Conservation (phyloP, 257 asterid species). For the Forsythia suspensa region DNA sequence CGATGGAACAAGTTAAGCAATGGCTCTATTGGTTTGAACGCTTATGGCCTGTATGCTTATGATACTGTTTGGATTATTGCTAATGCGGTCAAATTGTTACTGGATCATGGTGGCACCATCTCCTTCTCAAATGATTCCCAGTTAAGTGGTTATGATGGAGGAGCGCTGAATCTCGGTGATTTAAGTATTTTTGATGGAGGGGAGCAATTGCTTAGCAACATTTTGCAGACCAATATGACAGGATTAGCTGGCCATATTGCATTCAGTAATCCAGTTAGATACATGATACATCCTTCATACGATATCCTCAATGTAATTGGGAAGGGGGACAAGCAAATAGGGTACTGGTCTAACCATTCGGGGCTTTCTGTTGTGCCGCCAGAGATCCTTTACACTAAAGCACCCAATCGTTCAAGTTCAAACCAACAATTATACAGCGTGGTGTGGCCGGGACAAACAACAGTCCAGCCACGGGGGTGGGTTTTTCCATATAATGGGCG, state of each 20-base stretch:
- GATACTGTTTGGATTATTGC: constrained; percentile 85
- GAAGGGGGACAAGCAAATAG: constrained; percentile 52
- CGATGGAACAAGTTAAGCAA: constrained; percentile 64
- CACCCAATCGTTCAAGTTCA: constrained; percentile 56
- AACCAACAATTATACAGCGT: constrained; percentile 46
- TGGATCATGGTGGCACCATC: constrained; percentile 53
- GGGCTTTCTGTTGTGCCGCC: constrained; percentile 75
- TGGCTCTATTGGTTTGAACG: constrained; percentile 57
- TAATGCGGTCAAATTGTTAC: constrained; percentile 51
- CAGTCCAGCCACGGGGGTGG: constrained; percentile 77
- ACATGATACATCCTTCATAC: constrained; percentile 54
- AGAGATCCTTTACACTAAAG: constrained; percentile 50
- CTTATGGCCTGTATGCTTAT: constrained; percentile 70
- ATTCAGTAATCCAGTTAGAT: constrained; percentile 45
- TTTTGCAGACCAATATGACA: constrained; percentile 53
- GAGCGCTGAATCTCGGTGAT: constrained; percentile 53
- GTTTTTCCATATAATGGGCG: constrained; percentile 65
- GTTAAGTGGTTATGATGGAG: constrained; percentile 34
- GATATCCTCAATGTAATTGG: constrained; percentile 70
- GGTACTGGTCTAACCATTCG: constrained; percentile 82
- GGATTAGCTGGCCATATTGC: constrained; percentile 66
- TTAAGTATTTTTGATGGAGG: constrained; percentile 73
- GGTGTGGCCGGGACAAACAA: constrained; percentile 73
- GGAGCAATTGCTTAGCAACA: constrained; percentile 40
- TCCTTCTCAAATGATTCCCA: constrained; percentile 58